A percentile compares a stretch with the other conserved stretches of the same genome.
These are phyloP conservation scores for Andalucia godoyi DNA, from an alignment of 78 protist species.

Conservation along the genomic window DNA sequence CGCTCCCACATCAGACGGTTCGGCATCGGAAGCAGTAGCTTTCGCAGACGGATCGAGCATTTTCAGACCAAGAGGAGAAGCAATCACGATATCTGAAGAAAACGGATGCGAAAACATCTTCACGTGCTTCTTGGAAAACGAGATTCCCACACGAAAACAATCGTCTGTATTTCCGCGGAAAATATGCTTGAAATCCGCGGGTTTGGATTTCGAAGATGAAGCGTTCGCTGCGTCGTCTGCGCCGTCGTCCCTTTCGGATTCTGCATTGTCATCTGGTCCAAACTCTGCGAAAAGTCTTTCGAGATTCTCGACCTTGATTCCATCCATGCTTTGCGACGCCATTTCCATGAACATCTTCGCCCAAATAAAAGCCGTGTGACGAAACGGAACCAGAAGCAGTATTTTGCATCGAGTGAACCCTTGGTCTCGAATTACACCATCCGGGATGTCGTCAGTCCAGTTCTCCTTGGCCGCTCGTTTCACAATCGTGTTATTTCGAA, in stretches of 20 bases:
- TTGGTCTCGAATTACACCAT: too few relatives aligned
- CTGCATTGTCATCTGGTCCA: not conserved
- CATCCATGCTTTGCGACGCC: not conserved
- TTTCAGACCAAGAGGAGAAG: conserved; percentile 71
- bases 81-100: conserved; percentile 52
- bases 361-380: not conserved
- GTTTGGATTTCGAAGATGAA: not conserved
- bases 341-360: not conserved
- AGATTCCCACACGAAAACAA: conserved; percentile 40
- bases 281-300: conserved; percentile 1
- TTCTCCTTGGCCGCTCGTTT: too few relatives aligned
- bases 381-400: conserved; percentile 7
- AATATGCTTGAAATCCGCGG: conserved; percentile 23
- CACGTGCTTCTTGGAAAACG: conserved; percentile 17
- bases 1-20: too few relatives aligned
- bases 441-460: too few relatives aligned
- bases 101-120: conserved; percentile 27
- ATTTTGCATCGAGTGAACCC: conserved; percentile 24
- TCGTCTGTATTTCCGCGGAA: conserved; percentile 61
- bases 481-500: too few relatives aligned
- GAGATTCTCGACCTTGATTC: not conserved
- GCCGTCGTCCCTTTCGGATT: not conserved
- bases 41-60: too few relatives aligned
- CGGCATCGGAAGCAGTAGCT: too few relatives aligned
- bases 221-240: not conserved